phyloP scores from a whole-genome alignment of 768 basidiomycete genomes.

The Mycena pura region DNA sequence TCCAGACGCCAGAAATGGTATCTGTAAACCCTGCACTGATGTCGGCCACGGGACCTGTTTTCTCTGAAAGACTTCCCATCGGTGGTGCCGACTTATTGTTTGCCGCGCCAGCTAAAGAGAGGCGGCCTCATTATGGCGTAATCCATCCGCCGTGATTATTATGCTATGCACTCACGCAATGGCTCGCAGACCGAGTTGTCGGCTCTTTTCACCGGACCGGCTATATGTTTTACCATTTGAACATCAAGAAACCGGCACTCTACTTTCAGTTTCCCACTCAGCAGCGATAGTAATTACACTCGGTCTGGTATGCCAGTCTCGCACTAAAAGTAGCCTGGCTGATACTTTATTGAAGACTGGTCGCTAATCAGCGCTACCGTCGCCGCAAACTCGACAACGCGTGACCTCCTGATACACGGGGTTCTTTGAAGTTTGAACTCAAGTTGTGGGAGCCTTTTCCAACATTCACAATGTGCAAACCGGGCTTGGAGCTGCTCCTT shows the following conservation, averaged over 20 bases:
- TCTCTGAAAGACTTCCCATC: too few relatives aligned
- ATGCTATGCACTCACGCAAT: too few relatives aligned
- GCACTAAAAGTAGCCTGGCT: not conserved
- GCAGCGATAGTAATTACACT: slow-evolving; percentile 32
- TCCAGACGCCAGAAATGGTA: too few relatives aligned
- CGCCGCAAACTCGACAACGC: slow-evolving; percentile 36
- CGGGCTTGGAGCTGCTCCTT: slow-evolving; percentile 17
- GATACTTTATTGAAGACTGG: slow-evolving; percentile 47
- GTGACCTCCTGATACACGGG: slow-evolving; percentile 45
- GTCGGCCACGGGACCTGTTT: too few relatives aligned
- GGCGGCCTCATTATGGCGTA: too few relatives aligned
- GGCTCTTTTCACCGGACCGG: not conserved
- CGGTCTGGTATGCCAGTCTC: slow-evolving; percentile 32
- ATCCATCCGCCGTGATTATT: not conserved
- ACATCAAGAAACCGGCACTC: not conserved
- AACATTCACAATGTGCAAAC: slow-evolving; percentile 31
- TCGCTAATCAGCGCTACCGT: slow-evolving; percentile 55
- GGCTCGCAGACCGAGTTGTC: not conserved
- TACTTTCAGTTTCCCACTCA: slow-evolving; percentile 8
- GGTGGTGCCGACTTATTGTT: too few relatives aligned
- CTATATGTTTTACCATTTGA: not conserved
- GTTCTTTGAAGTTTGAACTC: slow-evolving; percentile 30
- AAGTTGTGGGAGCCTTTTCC: slow-evolving; percentile 29
- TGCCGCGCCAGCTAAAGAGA: too few relatives aligned
- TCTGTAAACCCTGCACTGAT: too few relatives aligned